Evolutionary conservation across 139 green algal genomes (phyloP).

Genomic region (Diplosphaera chodatii): DNA sequence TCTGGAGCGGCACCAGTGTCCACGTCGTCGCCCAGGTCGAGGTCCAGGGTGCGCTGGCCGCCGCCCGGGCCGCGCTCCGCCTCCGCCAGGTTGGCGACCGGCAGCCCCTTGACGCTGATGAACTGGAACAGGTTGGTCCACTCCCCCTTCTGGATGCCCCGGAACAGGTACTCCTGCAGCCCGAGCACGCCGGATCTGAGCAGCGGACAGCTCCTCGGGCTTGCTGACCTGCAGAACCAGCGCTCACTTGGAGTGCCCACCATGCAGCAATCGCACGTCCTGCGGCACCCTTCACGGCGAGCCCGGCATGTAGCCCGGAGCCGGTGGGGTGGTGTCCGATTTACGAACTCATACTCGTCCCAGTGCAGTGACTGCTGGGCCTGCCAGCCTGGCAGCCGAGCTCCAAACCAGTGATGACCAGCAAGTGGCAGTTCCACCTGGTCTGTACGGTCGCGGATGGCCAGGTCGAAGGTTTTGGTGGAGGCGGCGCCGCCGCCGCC

Average conservation of each 20-base stretch:
- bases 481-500: constrained; percentile 35
- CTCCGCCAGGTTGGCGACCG: constrained; percentile 78
- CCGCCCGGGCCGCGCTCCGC: constrained; percentile 56
- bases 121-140: constrained; percentile 91
- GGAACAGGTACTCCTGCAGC: constrained; percentile 68
- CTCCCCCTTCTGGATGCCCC: constrained; percentile 82
- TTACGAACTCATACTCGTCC: no score
- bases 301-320: no score
- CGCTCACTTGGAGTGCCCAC: no score
- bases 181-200: neutral
- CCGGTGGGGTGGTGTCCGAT: no score
- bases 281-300: no score
- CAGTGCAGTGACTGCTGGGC: no score
- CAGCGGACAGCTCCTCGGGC: no score
- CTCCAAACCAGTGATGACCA: no score
- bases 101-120: constrained; percentile 76
- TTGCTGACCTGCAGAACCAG: no score
- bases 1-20: constrained; percentile 43
- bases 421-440: no score
- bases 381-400: no score
- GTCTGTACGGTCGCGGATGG: constrained; percentile 58
- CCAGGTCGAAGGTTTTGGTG: constrained; percentile 90
- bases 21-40: constrained; percentile 51
- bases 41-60: neutral
- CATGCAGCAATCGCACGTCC: no score